Conservation (phyloP, 2,329 filamentous ascomycete genomes). For the Blastomyces percursus region DNA sequence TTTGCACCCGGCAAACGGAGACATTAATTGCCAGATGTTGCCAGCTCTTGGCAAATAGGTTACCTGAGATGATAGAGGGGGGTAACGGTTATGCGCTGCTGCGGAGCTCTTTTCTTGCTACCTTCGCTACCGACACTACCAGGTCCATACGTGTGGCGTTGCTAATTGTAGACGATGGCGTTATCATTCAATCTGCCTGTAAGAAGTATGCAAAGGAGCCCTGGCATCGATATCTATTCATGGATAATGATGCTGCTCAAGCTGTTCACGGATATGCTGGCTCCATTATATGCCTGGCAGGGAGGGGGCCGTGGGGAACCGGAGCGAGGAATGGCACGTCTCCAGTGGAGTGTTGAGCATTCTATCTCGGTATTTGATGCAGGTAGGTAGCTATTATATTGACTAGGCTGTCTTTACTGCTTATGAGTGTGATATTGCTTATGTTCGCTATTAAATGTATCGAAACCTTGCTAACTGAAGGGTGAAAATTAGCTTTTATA, state of each 20-base stretch:
- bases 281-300: not conserved
- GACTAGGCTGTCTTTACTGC: not conserved
- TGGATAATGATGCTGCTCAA: not conserved
- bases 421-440: not conserved
- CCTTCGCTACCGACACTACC: not conserved
- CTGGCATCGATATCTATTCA: not conserved
- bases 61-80: not conserved
- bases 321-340: not conserved
- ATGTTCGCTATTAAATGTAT: not conserved
- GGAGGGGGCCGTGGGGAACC: not conserved
- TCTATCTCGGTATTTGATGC: not conserved
- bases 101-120: not conserved
- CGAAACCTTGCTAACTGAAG: not conserved
- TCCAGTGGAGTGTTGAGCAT: not conserved
- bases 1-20: not conserved
- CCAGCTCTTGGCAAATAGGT: not conserved
- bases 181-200: not conserved
- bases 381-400: not conserved
- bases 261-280: not conserved
- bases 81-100: not conserved
- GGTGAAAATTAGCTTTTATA: not conserved
- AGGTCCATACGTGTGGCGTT: not conserved
- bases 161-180: not conserved
- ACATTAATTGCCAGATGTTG: not conserved
- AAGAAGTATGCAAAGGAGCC: not conserved